These are phyloP conservation scores for Groenewaldozyma salmanticensis DNA, from an alignment of 805 yeast genomes.

Conservation along the genomic window DNA sequence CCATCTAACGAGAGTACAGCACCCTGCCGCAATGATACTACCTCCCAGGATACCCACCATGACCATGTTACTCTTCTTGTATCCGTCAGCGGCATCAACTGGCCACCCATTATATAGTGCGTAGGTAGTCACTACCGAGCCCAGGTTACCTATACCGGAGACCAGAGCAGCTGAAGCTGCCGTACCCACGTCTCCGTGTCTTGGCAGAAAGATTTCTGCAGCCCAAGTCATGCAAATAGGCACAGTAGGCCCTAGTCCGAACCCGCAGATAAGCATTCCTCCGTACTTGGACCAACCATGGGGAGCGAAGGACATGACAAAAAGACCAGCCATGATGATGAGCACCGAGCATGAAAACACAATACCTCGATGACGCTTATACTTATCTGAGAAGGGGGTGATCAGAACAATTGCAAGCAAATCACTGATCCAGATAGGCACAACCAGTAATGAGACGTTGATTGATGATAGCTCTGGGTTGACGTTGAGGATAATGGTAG, in stretches of 20 bases:
- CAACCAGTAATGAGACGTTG: slow-evolving; percentile 63
- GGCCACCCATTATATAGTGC: slow-evolving; percentile 88
- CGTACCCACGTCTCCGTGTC: slow-evolving; percentile 75
- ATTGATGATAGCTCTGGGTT: slow-evolving; percentile 57
- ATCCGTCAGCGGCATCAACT: slow-evolving; percentile 52
- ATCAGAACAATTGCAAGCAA: slow-evolving; percentile 60
- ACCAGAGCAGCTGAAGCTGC: slow-evolving; percentile 79
- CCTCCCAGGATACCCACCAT: slow-evolving; percentile 67
- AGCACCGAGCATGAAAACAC: slow-evolving; percentile 54
- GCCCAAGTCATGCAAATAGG: slow-evolving; percentile 82
- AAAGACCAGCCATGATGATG: slow-evolving; percentile 64
- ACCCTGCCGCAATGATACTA: slow-evolving; percentile 46
- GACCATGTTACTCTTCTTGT: slow-evolving; percentile 71
- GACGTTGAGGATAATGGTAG: slow-evolving; percentile 59
- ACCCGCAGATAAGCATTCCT: slow-evolving; percentile 73
- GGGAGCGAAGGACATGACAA: slow-evolving; percentile 66
- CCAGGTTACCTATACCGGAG: slow-evolving; percentile 79
- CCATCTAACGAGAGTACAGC: slow-evolving; percentile 26
- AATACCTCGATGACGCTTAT: slow-evolving; percentile 45
- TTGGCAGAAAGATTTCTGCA: slow-evolving; percentile 59
- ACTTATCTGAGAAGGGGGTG: slow-evolving; percentile 74
- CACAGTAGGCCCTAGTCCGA: slow-evolving; percentile 85
- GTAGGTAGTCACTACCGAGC: slow-evolving; percentile 77
- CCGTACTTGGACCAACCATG: slow-evolving; percentile 71
- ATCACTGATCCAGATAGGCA: slow-evolving; percentile 88